phyloP scores from a whole-genome alignment of 768 basidiomycete species.

The Leccinum barrowsii region DNA sequence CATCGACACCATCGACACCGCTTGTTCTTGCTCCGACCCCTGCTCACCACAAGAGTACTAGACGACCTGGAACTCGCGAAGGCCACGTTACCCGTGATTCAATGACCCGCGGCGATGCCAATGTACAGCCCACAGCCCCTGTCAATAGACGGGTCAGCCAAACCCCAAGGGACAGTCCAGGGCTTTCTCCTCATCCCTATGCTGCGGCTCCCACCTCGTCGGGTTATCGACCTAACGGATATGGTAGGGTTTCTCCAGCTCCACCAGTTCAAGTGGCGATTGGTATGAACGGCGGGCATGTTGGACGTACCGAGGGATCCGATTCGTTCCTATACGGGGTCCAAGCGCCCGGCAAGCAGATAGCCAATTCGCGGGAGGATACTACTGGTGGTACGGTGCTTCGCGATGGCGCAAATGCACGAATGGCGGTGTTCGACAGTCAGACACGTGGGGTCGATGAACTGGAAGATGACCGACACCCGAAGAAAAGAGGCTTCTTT shows the following conservation, averaged over 20 bases:
- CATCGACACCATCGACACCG: conserved; percentile 50
- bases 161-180: conserved; percentile 47
- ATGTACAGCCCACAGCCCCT: conserved; percentile 66
- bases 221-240: conserved; percentile 51
- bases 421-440: conserved; percentile 68
- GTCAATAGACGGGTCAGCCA: conserved; percentile 67
- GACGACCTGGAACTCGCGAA: conserved; percentile 45
- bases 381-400: conserved; percentile 41
- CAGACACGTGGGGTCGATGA: conserved; percentile 59
- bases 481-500: conserved; percentile 59
- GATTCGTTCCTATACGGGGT: conserved; percentile 67
- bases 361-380: conserved; percentile 50
- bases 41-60: conserved; percentile 58
- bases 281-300: conserved; percentile 38
- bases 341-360: conserved; percentile 47
- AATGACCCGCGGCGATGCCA: conserved; percentile 40
- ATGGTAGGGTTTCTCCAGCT: conserved; percentile 55
- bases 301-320: conserved; percentile 50
- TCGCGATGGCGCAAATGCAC: conserved; percentile 35
- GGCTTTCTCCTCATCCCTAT: conserved; percentile 66
- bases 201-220: conserved; percentile 58
- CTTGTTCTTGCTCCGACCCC: conserved; percentile 65
- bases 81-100: conserved; percentile 50
- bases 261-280: conserved; percentile 35
- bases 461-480: conserved; percentile 62